These are phyloP conservation scores for Alternaria viburni DNA, from an alignment of 2,329 filamentous ascomycete genomes.

Conservation along the genomic window DNA sequence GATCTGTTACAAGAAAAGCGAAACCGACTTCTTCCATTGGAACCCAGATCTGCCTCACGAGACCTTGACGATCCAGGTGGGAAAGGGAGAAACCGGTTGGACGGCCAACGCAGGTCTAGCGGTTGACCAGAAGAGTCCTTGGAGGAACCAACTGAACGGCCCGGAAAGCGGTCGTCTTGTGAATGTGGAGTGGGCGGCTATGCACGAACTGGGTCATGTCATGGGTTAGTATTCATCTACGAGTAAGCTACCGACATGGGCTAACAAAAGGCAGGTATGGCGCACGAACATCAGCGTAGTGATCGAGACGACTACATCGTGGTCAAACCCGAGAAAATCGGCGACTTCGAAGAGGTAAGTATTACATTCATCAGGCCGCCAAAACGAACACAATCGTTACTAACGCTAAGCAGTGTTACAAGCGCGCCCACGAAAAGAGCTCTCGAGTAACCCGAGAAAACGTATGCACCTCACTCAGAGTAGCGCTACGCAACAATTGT, in stretches of 20 bases:
- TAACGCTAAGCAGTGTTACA: not conserved
- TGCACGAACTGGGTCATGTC: not conserved
- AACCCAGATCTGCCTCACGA: not conserved
- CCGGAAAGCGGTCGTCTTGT: not conserved
- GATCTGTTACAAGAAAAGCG: not conserved
- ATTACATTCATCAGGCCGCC: not conserved
- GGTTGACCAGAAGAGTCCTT: not conserved
- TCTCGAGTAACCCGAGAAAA: not conserved
- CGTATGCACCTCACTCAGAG: not conserved
- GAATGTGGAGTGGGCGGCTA: not conserved
- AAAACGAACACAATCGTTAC: not conserved
- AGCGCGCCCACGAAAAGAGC: not conserved
- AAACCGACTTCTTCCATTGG: not conserved
- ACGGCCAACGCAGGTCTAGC: not conserved
- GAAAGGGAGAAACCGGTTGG: not conserved
- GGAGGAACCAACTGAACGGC: not conserved
- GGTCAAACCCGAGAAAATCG: not conserved
- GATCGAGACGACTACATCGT: constrained; percentile 11
- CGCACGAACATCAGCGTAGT: constrained; percentile 6
- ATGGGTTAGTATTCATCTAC: not conserved
- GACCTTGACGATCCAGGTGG: not conserved
- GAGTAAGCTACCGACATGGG: not conserved
- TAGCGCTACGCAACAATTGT: not conserved
- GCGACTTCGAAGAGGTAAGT: not conserved
- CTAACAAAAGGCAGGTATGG: constrained; percentile 6